phyloP scores from a whole-genome alignment of 2,329 filamentous ascomycete genomes.

The Pseudogymnoascus sp. region DNA sequence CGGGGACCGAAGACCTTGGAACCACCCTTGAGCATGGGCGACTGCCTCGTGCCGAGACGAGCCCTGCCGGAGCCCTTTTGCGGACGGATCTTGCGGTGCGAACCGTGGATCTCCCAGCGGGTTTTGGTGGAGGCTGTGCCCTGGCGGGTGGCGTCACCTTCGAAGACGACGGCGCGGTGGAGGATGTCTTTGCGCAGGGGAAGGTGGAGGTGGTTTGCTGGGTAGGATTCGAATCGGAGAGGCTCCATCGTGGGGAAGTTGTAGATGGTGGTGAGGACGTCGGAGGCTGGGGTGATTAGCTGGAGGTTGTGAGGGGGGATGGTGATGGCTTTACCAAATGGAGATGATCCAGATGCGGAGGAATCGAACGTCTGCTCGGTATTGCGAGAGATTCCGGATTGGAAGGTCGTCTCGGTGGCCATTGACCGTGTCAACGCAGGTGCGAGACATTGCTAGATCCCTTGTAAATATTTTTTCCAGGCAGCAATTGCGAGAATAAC shows the following conservation, averaged over 20 bases:
- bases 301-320: slow-evolving; percentile 18
- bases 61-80: slow-evolving; percentile 83
- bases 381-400: slow-evolving; percentile 13
- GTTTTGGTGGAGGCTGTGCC: slow-evolving; percentile 81
- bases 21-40: slow-evolving; percentile 73
- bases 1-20: slow-evolving; percentile 86
- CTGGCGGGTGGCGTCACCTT: slow-evolving; percentile 80
- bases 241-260: slow-evolving; percentile 86
- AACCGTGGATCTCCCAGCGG: slow-evolving; percentile 75
- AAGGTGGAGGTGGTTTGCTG: slow-evolving; percentile 72
- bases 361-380: neutral
- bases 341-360: neutral
- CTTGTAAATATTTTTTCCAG: slow-evolving; percentile 9
- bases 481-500: neutral
- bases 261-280: slow-evolving; percentile 79
- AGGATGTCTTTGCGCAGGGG: slow-evolving; percentile 86
- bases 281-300: slow-evolving; percentile 37
- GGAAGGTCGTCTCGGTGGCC: slow-evolving; percentile 37
- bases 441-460: slow-evolving; percentile 35
- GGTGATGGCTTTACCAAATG: neutral
- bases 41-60: slow-evolving; percentile 72
- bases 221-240: slow-evolving; percentile 66
- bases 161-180: slow-evolving; percentile 84
- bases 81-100: slow-evolving; percentile 67
- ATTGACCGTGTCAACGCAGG: slow-evolving; percentile 36